These are phyloP conservation scores for Melastoma malabathricum DNA, from an alignment of 345 rosid species.

Conservation along the genomic window DNA sequence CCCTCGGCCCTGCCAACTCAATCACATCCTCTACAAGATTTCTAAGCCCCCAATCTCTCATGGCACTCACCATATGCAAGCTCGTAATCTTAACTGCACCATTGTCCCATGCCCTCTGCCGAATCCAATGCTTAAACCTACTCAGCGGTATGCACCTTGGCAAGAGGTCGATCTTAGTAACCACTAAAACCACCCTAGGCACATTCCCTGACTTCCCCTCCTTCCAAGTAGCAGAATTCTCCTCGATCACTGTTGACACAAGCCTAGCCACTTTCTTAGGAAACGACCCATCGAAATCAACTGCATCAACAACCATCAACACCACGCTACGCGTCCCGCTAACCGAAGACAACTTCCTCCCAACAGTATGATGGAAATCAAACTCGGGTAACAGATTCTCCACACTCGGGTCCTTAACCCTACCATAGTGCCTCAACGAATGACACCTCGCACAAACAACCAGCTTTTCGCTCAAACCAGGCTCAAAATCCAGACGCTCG, in stretches of 20 bases:
- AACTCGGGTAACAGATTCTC: constrained; percentile 92
- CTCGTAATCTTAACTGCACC: constrained; percentile 54
- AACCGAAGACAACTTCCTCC: constrained; percentile 48
- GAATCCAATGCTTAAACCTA: constrained; percentile 69
- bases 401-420: constrained; percentile 61
- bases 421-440: constrained; percentile 76
- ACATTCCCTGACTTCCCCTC: constrained; percentile 71
- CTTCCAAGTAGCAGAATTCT: constrained; percentile 65
- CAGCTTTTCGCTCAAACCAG: constrained; percentile 23
- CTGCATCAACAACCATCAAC: constrained; percentile 76
- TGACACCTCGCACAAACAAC: constrained; percentile 87
- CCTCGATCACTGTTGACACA: constrained; percentile 55
- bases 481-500: constrained; percentile 7
- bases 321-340: constrained; percentile 70
- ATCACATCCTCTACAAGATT: constrained; percentile 63
- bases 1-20: constrained; percentile 63
- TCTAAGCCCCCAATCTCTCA: constrained; percentile 79
- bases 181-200: constrained; percentile 68
- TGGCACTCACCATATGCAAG: constrained; percentile 76
- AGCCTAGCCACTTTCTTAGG: constrained; percentile 68
- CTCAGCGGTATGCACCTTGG: constrained; percentile 64
- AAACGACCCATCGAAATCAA: constrained; percentile 83
- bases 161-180: constrained; percentile 76
- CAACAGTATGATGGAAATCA: constrained; percentile 77
- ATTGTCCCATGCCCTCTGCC: constrained; percentile 74